These are phyloP conservation scores for Allium fistulosum DNA, from an alignment of 106 monocot species.

Conservation along the genomic window DNA sequence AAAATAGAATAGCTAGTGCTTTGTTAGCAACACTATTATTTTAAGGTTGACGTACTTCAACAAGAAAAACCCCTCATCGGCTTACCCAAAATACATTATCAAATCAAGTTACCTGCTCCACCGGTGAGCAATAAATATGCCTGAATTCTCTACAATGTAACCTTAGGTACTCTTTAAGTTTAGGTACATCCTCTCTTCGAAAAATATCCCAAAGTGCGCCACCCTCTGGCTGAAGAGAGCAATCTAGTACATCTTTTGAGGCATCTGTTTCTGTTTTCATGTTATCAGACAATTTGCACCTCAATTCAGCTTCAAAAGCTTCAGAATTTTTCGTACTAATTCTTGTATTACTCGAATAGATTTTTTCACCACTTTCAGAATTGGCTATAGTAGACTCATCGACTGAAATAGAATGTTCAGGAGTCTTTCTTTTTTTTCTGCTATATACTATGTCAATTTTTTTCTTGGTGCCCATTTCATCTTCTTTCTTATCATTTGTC, in stretches of 20 bases:
- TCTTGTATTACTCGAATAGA: not conserved
- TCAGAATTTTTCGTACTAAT: not conserved
- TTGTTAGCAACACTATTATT: no score
- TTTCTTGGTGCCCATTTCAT: not conserved
- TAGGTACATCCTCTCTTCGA: slow-evolving; percentile 49
- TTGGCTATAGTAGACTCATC: slow-evolving; percentile 2
- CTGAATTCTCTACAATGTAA: slow-evolving; percentile 58
- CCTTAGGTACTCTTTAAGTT: slow-evolving; percentile 38
- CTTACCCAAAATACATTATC: not conserved
- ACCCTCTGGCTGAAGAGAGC: slow-evolving; percentile 1
- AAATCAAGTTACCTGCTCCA: slow-evolving; percentile 40
- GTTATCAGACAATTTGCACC: not conserved
- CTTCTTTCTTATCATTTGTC: no score
- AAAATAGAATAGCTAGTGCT: no score
- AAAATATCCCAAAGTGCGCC: slow-evolving; percentile 89
- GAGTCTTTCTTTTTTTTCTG: slow-evolving; percentile 2
- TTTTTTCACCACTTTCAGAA: not conserved
- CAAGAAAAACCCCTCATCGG: no score
- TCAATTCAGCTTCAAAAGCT: not conserved
- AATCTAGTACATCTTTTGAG: not conserved
- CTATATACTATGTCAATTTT: slow-evolving; percentile 11
- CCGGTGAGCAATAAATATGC: slow-evolving; percentile 51
- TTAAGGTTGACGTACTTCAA: no score
- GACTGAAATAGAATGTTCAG: not conserved
- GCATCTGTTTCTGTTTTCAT: not conserved